Evolutionary conservation across 352 stramenopile species (phyloP).

Genomic region (Elongisporangium anandrum): DNA sequence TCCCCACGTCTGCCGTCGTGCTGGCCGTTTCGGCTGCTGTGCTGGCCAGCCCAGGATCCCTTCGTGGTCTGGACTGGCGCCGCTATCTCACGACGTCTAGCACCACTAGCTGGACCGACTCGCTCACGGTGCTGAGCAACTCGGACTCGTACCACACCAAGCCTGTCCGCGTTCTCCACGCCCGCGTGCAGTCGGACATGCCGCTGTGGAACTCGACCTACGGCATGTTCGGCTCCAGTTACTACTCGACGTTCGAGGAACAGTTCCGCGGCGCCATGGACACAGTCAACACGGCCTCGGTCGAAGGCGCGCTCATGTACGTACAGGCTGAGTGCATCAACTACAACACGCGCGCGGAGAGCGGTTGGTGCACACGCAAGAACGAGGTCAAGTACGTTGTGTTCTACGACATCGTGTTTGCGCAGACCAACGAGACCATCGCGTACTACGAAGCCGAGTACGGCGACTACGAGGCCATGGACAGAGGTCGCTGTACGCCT

Average conservation of each 20-base stretch:
- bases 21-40: background rate
- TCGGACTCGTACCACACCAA: constrained; percentile 50
- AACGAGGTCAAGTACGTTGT: constrained; percentile 30
- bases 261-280: constrained; percentile 32
- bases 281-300: constrained; percentile 33
- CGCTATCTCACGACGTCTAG: background rate
- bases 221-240: constrained; percentile 35
- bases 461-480: constrained; percentile 27
- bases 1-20: background rate
- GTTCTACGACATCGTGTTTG: constrained; percentile 33
- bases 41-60: background rate
- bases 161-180: constrained; percentile 54
- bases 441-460: constrained; percentile 26
- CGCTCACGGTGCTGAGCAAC: constrained; percentile 23
- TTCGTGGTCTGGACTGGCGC: background rate
- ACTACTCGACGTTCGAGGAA: constrained; percentile 21
- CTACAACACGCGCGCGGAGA: constrained; percentile 20
- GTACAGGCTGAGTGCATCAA: constrained; percentile 53
- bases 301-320: constrained; percentile 49
- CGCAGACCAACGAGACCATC: constrained; percentile 21
- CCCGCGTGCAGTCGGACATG: constrained; percentile 51
- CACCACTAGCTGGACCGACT: constrained; percentile 15
- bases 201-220: constrained; percentile 41
- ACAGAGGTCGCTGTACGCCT: constrained; percentile 27
- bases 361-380: constrained; percentile 23